phyloP scores from a whole-genome alignment of 176 grass and related monocot species.

The Miscanthus lutarioriparius region DNA sequence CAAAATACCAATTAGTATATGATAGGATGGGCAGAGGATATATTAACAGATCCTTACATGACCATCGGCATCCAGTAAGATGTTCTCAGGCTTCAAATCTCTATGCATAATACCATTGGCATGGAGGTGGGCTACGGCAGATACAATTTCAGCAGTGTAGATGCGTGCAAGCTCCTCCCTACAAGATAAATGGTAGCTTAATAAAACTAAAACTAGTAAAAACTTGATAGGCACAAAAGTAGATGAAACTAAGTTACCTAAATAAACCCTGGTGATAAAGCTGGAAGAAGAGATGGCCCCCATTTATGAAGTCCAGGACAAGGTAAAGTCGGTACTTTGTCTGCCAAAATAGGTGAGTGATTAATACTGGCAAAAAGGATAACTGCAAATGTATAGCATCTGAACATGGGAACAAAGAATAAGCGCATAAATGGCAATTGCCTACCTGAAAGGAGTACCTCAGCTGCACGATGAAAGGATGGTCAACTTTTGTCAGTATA shows the following conservation, averaged over 20 bases:
- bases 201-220: constrained; percentile 26
- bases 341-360: constrained; percentile 46
- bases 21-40: background rate
- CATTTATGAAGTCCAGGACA: constrained; percentile 95
- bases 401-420: constrained; percentile 24
- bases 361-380: constrained; percentile 29
- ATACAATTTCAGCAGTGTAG: constrained; percentile 94
- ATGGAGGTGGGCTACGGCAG: constrained; percentile 88
- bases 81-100: constrained; percentile 99
- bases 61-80: constrained; percentile 84
- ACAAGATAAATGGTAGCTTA: constrained; percentile 20
- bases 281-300: constrained; percentile 98
- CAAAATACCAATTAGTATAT: background rate
- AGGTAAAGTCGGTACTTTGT: constrained; percentile 96
- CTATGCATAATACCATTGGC: constrained; percentile 96
- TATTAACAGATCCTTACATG: constrained; percentile 62
- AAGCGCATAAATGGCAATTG: constrained; percentile 13
- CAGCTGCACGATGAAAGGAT: constrained; percentile 95
- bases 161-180: constrained; percentile 92
- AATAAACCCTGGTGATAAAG: constrained; percentile 96
- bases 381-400: background rate
- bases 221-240: constrained; percentile 17
- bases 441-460: constrained; percentile 98
- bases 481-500: constrained; percentile 96
- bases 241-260: constrained; percentile 55